Evolutionary conservation across 768 basidiomycete genomes (phyloP), one percentile per base, ranked within the genome.

Genomic region (Dioszegia aurantiaca): DNA sequence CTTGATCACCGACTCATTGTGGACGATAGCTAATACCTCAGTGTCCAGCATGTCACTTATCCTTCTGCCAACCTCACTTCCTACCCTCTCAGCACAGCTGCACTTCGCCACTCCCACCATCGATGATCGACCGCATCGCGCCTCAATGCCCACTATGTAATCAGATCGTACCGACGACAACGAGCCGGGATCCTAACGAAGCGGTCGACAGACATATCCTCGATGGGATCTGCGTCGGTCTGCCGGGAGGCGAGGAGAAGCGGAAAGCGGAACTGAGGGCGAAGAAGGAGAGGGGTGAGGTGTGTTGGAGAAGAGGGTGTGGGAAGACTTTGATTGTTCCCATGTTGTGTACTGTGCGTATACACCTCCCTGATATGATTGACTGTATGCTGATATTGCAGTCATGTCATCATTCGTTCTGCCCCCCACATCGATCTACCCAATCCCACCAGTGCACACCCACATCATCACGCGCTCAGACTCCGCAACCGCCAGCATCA

Each of bases 51-150:
- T 77, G 75, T 56, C 60, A 65, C 30, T 58, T 59, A 40, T 67
- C 75, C 43, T 77, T 68, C 60, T 77, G 75, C 54, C 70, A 70
- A 59, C 61, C 72, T 14, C 75, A 77, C 55, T 76, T 76, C 53
- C 68, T 71, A 6, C 68, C 72, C 8, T 68, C 73, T 16, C 64
- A 67, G 24, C 75, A 77, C 41, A 30, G 58, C 10, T 77, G 75
- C 47, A 64, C 64, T 2, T 56, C 68, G 12, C 71, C 70, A 12
- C 62, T 74, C 10, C 73, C 73, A 21, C 43, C 65, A 19, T 67
- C 65, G 24, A 68, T 68, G 62, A 56, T 69, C 11, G 69, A 77
- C 56, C 63, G 75, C 4, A 70, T 69, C 41, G 71, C 75, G 0
- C 75, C 75, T 0, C 56, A 68, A 42, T 77, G 75, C 40, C 75